Evolutionary conservation across 306 rosid genomes (phyloP).

Genomic region (cucumber (Cucumis sativus)): DNA sequence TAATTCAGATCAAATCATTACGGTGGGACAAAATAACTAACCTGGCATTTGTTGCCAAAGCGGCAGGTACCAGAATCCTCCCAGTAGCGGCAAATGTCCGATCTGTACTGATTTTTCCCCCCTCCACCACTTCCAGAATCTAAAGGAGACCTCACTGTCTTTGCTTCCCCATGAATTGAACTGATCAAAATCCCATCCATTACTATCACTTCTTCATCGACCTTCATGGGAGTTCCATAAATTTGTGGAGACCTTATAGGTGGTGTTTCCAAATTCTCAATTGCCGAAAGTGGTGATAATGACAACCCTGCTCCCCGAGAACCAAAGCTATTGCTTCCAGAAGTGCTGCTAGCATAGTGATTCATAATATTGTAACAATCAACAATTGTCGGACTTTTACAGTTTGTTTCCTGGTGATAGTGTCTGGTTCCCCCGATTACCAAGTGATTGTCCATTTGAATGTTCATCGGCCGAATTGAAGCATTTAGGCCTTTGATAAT

Average conservation of each 20-base stretch:
- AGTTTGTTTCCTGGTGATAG: slow-evolving; percentile 16
- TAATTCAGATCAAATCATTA: not conserved
- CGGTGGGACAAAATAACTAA: slow-evolving; percentile 13
- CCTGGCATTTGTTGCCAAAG: slow-evolving; percentile 40
- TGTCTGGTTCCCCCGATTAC: slow-evolving; percentile 19
- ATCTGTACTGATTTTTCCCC: slow-evolving; percentile 19
- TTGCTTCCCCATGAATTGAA: slow-evolving; percentile 10
- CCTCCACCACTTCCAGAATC: slow-evolving; percentile 15
- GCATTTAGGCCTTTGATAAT: slow-evolving; percentile 3
- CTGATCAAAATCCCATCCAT: slow-evolving; percentile 50
- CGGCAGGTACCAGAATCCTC: slow-evolving; percentile 39
- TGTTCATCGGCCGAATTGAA: slow-evolving; percentile 10
- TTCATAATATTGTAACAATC: slow-evolving; percentile 15
- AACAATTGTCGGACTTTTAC: slow-evolving; percentile 20
- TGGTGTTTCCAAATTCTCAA: slow-evolving; percentile 32
- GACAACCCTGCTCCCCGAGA: slow-evolving; percentile 11
- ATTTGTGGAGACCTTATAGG: slow-evolving; percentile 19
- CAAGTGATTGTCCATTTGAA: slow-evolving; percentile 16
- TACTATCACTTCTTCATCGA: slow-evolving; percentile 47
- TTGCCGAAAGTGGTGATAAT: slow-evolving; percentile 30
- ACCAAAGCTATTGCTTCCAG: slow-evolving; percentile 7
- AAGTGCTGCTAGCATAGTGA: slow-evolving; percentile 7
- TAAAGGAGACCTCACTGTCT: slow-evolving; percentile 27
- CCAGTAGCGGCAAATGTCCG: slow-evolving; percentile 27
- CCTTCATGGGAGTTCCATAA: slow-evolving; percentile 38